Evolutionary conservation across 1,139 yeast species (phyloP), one percentile per base, ranked within the genome.

Genomic region (Protomyces inouyei): DNA sequence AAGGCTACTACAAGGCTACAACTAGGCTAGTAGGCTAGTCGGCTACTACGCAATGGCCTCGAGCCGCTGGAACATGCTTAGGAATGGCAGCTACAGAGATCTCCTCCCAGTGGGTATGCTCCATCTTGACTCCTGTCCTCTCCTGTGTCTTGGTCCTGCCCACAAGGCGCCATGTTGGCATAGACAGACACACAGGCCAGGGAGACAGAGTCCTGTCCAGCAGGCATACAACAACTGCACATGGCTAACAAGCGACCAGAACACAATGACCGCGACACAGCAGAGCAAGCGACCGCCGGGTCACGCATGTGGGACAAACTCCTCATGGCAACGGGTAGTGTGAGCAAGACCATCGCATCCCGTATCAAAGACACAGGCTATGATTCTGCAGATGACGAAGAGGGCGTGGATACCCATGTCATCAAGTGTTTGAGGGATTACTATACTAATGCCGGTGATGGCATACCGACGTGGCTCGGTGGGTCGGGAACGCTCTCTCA

Each of bases 371-470:
- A 59, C 21, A 55, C 53, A 18, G 63, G 63, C 36, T 59, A 59
- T 51, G 43, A 59, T 36, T 52, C 57, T 38, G 63, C 43, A 10
- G 43, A 48, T 8, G 63, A 59, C n/a, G 63, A 59, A 21, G 63
- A 59, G 32, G 63, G 63, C 2, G 57, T 59, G 18, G 63, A 59
- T 32, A 59, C 63, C 6, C 63, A 59, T 32, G 57, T 52, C 53
- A 59, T 59, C 63, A 59, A 59, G 53, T 55, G 52, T 2, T 43
- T 59, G 32, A 59, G 52, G 53, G 63, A 59, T 52, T 59, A 59
- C 25, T 59, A 59, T 52, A 52, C 56, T 16, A 48, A 38, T 28
- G 52, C 52, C 25, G 63, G 63, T n/a, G 43, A 59, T 16, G 63
- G 63, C 3, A 52, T 59, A 3, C 63, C 63, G 45, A 51, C 46